Conservation (phyloP, 2,329 filamentous ascomycete genomes). For the Ceratocystis cacaofunesta region DNA sequence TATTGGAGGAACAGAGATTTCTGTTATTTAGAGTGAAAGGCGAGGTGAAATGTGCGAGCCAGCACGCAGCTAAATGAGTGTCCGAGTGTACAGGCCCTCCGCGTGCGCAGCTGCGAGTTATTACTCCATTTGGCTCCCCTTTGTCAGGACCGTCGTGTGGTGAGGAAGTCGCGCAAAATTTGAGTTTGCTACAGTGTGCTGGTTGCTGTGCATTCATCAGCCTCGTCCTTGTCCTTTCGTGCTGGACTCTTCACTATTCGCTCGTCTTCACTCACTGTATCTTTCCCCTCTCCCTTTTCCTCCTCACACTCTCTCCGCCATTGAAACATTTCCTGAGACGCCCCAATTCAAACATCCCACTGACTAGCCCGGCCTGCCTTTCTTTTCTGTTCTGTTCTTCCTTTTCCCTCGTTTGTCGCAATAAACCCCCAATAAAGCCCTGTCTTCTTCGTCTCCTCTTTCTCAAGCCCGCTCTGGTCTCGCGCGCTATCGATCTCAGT, state of each 20-base stretch:
- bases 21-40: background rate
- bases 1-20: background rate
- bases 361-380: background rate
- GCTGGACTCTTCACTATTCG: background rate
- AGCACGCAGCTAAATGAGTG: too few species aligned
- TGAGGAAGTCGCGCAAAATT: too few species aligned
- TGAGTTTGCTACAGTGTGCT: too few species aligned
- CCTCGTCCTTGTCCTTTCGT: background rate
- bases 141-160: too few species aligned
- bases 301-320: background rate
- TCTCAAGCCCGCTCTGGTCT: background rate
- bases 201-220: background rate
- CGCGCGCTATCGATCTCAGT: background rate
- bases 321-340: slow-evolving; percentile 2
- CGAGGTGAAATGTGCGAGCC: too few species aligned
- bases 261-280: background rate
- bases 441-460: background rate
- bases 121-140: too few species aligned
- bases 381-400: too few species aligned
- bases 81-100: too few species aligned
- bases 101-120: too few species aligned
- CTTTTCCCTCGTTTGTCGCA: too few species aligned
- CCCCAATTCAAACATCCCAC: background rate
- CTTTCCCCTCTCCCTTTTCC: background rate
- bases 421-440: background rate